Evolutionary conservation across 768 basidiomycete species (phyloP).

Genomic region (Ramaria sp.): DNA sequence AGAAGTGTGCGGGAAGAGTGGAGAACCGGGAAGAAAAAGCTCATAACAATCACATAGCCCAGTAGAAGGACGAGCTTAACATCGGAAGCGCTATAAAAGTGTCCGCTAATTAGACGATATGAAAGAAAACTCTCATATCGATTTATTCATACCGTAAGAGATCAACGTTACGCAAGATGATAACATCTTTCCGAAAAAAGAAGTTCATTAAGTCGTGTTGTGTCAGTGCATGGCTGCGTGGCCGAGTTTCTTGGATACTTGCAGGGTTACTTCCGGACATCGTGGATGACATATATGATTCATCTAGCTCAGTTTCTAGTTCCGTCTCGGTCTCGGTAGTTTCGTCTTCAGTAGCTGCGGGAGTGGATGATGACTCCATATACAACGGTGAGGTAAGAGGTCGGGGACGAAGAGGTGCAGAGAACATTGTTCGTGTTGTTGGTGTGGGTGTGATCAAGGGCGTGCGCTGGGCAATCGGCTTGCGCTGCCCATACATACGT

Average conservation of each 20-base stretch:
- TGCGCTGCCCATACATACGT: constrained; percentile 85
- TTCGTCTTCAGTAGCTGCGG: constrained; percentile 61
- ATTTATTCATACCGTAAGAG: constrained; percentile 53
- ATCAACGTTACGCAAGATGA: constrained; percentile 76
- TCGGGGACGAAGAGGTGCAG: background rate
- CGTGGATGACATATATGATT: constrained; percentile 11
- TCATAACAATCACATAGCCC: constrained; percentile 47
- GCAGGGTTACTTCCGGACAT: constrained; percentile 15
- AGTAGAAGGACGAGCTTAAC: constrained; percentile 69
- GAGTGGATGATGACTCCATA: constrained; percentile 19
- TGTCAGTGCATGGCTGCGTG: constrained; percentile 28
- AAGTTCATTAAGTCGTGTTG: constrained; percentile 84
- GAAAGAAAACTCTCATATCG: constrained; percentile 2
- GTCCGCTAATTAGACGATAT: background rate
- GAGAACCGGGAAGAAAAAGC: constrained; percentile 42
- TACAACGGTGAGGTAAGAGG: background rate
- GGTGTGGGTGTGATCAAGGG: constrained; percentile 35
- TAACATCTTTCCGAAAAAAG: constrained; percentile 83
- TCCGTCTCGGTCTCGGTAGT: constrained; percentile 60
- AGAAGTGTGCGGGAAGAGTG: constrained; percentile 40
- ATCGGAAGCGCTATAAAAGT: constrained; percentile 62
- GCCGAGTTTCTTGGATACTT: background rate
- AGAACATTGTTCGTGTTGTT: constrained; percentile 6
- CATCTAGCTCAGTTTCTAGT: constrained; percentile 47
- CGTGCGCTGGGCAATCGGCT: constrained; percentile 77